Evolutionary conservation across 208 protist genomes (phyloP), one percentile per base, ranked within the genome.

Genomic region (Blastocrithidia nonstop): DNA sequence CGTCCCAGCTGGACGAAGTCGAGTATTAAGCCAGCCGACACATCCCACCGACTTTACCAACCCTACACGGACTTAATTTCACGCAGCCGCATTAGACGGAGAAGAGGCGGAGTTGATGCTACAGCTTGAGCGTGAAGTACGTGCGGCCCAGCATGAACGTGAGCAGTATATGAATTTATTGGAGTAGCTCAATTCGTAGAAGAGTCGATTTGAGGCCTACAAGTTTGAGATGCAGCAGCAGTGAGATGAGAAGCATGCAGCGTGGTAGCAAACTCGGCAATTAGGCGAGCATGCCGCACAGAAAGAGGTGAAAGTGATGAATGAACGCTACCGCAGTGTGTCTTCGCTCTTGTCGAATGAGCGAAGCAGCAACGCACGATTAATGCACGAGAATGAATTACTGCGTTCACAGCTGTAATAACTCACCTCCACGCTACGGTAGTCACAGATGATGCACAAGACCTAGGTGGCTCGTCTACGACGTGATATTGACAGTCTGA

Each of bases 401-500:
- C 63, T 93, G 33, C 71, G 71, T 7, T 42, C 66, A 11, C 79
- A 88, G 50, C 71, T 93, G 21, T 72, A 93, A 54, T 61, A 75
- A 16, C 50, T 83, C 33, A 93, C 83, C 4, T 60, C 49, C 19
- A 62, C 66, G 19, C 64, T 88, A 67, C 71, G 79, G 4, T 75
- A 88, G 44, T 43, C 59, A 51, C 76, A 84, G 38, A 52, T 56
- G 32, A 36, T 53, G 29, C 75, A 88, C 42, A 81, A 85, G 66
- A 57, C 58, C 13, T 75, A 88, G 60, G 63, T 75, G 16, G 57
- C 36, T 15, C 77, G 80, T 24, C 69, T 91, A 54, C 71, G 70
- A 24, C 68, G 74, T 24, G 82, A 90, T 37, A 65, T 86, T 29
- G 79, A 85, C n/a, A 81, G 76, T 17, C 79, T 94, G 9, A 72